phyloP scores from a whole-genome alignment of 1,139 yeast species.

The Candida neerlandica region DNA sequence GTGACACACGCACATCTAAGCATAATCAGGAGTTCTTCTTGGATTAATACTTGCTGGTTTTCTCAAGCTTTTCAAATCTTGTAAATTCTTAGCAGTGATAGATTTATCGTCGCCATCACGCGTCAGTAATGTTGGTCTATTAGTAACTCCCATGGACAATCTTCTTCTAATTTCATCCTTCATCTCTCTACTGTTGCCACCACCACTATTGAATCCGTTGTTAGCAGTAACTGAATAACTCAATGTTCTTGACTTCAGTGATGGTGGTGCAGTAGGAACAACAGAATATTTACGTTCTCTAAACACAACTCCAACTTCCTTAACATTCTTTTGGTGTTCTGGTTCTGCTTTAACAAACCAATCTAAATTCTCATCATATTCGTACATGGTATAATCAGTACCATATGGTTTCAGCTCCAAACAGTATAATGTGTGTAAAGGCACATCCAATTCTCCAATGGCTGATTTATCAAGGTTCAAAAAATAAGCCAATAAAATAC shows the following conservation, averaged over 20 bases:
- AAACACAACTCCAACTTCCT: constrained; percentile 67
- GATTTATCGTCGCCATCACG: constrained; percentile 16
- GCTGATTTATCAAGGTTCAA: constrained; percentile 81
- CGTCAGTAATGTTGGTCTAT: constrained; percentile 10
- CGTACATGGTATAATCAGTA: constrained; percentile 87
- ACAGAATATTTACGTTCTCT: constrained; percentile 70
- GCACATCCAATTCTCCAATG: constrained; percentile 89
- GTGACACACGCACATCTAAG: not conserved
- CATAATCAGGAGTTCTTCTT: constrained; percentile 2
- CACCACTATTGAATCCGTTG: not conserved
- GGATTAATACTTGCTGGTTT: constrained; percentile 14
- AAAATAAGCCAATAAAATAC: constrained; percentile 86
- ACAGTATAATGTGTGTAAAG: constrained; percentile 85
- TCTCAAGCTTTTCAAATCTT: constrained; percentile 21
- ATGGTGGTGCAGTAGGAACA: constrained; percentile 72
- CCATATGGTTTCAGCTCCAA: constrained; percentile 95
- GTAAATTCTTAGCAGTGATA: constrained; percentile 17
- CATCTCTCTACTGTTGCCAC: not conserved
- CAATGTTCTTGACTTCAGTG: constrained; percentile 2
- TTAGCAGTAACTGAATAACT: not conserved
- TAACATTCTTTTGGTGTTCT: constrained; percentile 58
- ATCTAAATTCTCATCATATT: constrained; percentile 76
- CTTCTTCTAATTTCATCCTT: constrained; percentile 19
- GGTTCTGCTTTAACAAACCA: constrained; percentile 79
- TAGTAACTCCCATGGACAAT: constrained; percentile 19